Conservation (phyloP, 140 eudicot genomes). For the Ambrosia hybrid region DNA sequence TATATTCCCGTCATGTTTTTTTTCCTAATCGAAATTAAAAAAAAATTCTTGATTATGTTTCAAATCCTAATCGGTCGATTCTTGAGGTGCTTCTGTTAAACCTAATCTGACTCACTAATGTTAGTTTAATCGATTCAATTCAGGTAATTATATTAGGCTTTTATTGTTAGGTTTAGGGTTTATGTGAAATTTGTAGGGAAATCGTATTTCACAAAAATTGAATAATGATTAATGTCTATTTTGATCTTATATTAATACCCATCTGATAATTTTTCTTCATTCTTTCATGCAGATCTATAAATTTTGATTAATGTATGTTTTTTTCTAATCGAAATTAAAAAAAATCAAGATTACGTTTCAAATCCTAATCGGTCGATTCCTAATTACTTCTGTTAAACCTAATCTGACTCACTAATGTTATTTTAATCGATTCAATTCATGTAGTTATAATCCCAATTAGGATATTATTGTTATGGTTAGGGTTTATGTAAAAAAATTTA, state of each 20-base stretch:
- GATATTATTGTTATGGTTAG: slow-evolving; percentile 15
- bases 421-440: background rate
- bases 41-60: background rate
- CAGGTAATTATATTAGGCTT: background rate
- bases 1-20: no score
- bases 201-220: background rate
- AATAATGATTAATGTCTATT: background rate
- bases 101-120: background rate
- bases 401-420: background rate
- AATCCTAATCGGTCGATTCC: background rate
- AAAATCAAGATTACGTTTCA: background rate
- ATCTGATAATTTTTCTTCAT: background rate
- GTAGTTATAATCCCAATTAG: background rate
- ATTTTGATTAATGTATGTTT: no score
- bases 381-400: background rate
- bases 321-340: no score
- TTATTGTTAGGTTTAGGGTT: slow-evolving; percentile 19
- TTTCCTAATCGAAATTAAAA: no score
- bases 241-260: background rate
- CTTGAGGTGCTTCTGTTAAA: background rate
- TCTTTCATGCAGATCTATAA: background rate
- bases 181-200: background rate
- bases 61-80: background rate
- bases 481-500: slow-evolving; percentile 3
- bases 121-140: background rate